Evolutionary conservation across 345 rosid species (phyloP), one percentile per base, ranked within the genome.

Genomic region (Sonneratia alba): DNA sequence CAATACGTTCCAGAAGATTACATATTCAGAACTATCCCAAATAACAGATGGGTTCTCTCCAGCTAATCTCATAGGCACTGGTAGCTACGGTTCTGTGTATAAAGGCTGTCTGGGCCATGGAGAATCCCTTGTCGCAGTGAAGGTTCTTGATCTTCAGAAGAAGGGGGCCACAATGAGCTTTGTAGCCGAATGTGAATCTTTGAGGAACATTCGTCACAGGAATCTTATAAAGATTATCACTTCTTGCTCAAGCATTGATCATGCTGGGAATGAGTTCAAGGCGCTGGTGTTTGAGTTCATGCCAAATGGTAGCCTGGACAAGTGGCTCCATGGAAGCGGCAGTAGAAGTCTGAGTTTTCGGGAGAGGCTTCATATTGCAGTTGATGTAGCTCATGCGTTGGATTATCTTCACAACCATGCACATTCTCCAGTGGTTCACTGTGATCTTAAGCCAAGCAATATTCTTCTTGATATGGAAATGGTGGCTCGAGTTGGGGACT

Each of bases 381-480:
- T 78, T 16, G 84, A 81, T 7, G 85, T 81, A 11, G 80, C 79
- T 45, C 77, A 57, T 1, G 83, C 81, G 36, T 66, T 77, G 40
- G 73, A 77, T 55, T 81, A 81, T 47, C 81, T 81, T 36, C 83
- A 81, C 63, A 69, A 71, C 66, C 69, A 19, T 22, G 68, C 51
- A 1, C 59, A 75, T 16, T 68, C 71, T 9, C 73, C 79, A 3
- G 65, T 77, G 34, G 70, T 81, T n/a, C 83, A 81, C 3, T 72
- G 81, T 51, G 83, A 86, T 71, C 63, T 84, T 37, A 86, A 86
- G 75, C 90, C 88, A 12, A 83, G 85, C 79, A 83, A 86, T 53
- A 59, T 86, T 78, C 85, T 84, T 62, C 81, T 82, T 0, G 81
- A 77, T 42, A 48, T 47, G 13, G 79, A 74, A 37, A 34, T 77